A percentile compares a stretch with the other conserved stretches of the same genome.
phyloP scores from a whole-genome alignment of 129 eudicot species.

The Logfia minima region DNA sequence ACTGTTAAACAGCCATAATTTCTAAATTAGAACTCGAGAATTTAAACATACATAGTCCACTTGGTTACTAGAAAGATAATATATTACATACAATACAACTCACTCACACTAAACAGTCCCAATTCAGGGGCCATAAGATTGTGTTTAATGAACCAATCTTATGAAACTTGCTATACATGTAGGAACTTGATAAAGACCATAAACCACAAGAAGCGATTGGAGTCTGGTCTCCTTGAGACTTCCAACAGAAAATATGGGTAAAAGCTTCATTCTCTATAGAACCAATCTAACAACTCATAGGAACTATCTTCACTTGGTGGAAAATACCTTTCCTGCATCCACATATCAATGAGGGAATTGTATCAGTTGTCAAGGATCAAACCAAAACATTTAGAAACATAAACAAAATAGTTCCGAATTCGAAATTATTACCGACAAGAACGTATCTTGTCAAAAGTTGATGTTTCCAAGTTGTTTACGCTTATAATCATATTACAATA shows the following conservation, averaged over 20 bases:
- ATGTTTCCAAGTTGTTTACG: no score
- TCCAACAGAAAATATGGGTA: neutral
- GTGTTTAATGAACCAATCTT: constrained; percentile 20
- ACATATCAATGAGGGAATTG: neutral
- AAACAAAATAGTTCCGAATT: neutral
- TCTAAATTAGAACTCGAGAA: neutral
- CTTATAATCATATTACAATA: no score
- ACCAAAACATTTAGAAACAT: neutral
- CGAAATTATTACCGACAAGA: neutral
- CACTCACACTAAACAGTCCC: constrained; percentile 13
- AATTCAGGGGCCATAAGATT: constrained; percentile 11
- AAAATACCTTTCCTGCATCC: constrained; percentile 66
- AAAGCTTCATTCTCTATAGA: constrained; percentile 5
- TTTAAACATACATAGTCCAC: neutral
- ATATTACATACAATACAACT: neutral
- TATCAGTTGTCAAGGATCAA: constrained; percentile 18
- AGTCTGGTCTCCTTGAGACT: neutral
- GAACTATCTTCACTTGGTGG: constrained; percentile 54
- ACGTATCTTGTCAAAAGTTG: no score
- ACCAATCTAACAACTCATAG: constrained; percentile 39
- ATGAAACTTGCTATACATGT: constrained; percentile 25
- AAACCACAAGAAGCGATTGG: neutral
- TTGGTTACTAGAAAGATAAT: neutral
- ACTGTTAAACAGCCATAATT: neutral
- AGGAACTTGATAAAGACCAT: neutral